These are phyloP conservation scores for Chimonanthus praecox DNA, from an alignment of 164 flowering plant species.

Conservation along the genomic window DNA sequence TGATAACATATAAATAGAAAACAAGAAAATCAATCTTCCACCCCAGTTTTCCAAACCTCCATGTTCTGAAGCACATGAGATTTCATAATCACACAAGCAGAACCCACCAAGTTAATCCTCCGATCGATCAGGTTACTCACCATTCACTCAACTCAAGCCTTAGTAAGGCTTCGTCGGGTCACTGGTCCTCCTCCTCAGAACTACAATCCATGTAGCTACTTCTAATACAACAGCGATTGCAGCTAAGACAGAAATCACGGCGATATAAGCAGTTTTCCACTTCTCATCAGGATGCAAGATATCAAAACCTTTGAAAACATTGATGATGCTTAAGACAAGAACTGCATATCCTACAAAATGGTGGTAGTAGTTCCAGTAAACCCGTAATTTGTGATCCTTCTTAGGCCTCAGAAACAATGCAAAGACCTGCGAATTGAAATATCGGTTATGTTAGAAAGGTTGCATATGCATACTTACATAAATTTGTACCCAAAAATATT, in stretches of 20 bases:
- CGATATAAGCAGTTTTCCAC: slow-evolving; percentile 44
- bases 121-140: background rate
- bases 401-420: slow-evolving; percentile 67
- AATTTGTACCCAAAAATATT: background rate
- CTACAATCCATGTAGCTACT: slow-evolving; percentile 54
- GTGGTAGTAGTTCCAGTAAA: slow-evolving; percentile 77
- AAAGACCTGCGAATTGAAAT: slow-evolving; percentile 34
- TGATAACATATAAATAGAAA: too few species aligned
- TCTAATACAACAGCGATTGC: slow-evolving; percentile 44
- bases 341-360: slow-evolving; percentile 60
- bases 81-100: background rate
- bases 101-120: background rate
- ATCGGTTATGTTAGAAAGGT: background rate
- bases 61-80: background rate
- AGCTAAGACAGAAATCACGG: slow-evolving; percentile 31
- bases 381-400: slow-evolving; percentile 57
- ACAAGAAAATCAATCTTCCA: too few species aligned
- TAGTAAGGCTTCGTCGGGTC: slow-evolving; percentile 43
- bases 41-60: background rate
- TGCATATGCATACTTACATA: background rate
- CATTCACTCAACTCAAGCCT: slow-evolving; percentile 13
- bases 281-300: slow-evolving; percentile 45
- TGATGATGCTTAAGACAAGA: slow-evolving; percentile 52
- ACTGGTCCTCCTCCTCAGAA: slow-evolving; percentile 43
- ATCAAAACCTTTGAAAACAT: slow-evolving; percentile 58